Evolutionary conservation across 1,284 basidiomycete species (phyloP).

Genomic region (Exobasidium rhododendri): DNA sequence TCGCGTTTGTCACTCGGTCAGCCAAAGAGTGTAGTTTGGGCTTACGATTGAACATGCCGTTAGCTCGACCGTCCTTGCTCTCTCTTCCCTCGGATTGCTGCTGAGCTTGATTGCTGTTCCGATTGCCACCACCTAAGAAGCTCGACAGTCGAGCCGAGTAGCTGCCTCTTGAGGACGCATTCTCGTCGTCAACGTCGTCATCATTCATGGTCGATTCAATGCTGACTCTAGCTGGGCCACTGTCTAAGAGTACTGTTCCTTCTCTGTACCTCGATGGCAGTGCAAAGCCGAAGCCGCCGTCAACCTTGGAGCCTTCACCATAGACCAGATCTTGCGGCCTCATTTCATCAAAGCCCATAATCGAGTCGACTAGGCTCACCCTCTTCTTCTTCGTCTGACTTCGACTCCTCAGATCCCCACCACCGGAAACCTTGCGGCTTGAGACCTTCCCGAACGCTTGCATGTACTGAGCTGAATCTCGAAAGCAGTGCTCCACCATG

Average conservation of each 20-base stretch:
- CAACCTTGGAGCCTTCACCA: conserved; percentile 3
- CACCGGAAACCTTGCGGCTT: not conserved
- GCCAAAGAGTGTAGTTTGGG: not conserved
- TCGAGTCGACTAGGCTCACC: conserved; percentile 2
- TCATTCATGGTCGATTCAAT: not conserved
- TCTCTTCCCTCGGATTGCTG: not conserved
- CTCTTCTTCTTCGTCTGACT: not conserved
- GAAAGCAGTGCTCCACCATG: conserved; percentile 4
- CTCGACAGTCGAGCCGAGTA: not conserved
- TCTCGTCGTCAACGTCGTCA: not conserved
- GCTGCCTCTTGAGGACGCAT: not conserved
- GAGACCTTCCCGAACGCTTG: not conserved
- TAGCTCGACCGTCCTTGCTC: not conserved
- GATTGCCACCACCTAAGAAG: not conserved
- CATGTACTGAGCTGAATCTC: not conserved
- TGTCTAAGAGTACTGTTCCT: conserved; percentile 8
- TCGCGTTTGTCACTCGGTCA: not conserved
- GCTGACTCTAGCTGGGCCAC: not conserved
- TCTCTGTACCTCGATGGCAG: not conserved
- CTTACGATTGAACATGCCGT: not conserved
- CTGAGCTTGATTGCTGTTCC: not conserved
- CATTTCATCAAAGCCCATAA: conserved; percentile 7
- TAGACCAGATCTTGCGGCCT: conserved; percentile 1
- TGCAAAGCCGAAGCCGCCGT: conserved; percentile 5
- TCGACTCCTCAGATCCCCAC: not conserved